Percentiles rank a stretch among this genome's conserved stretches.
Evolutionary conservation across 2,329 filamentous ascomycete species (phyloP).

Genomic region (Fusarium haematococcum): DNA sequence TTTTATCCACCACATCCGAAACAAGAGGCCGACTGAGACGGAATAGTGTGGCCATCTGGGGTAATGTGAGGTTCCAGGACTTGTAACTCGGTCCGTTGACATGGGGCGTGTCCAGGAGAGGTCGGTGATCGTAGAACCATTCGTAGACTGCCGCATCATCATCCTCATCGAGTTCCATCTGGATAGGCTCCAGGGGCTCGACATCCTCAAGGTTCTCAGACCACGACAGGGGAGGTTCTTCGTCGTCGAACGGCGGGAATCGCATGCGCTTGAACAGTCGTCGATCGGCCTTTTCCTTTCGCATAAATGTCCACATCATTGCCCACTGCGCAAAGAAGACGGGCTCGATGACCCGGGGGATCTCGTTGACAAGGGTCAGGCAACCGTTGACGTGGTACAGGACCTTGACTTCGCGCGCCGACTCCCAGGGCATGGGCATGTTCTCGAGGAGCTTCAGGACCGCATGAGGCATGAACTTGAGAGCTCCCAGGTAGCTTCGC

Average conservation of each 20-base stretch:
- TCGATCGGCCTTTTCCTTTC: constrained; percentile 95
- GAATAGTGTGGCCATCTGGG: constrained; percentile 96
- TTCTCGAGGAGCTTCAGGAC: constrained; percentile 98
- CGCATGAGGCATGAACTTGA: constrained; percentile 99
- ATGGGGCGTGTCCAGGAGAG: constrained; percentile 89
- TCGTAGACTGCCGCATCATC: constrained; percentile 93
- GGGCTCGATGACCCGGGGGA: constrained; percentile 94
- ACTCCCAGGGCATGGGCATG: constrained; percentile 99
- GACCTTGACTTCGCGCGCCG: constrained; percentile 94
- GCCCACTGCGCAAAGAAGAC: constrained; percentile 99
- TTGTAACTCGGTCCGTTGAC: constrained; percentile 98
- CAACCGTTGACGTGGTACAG: constrained; percentile 99
- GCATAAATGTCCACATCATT: constrained; percentile 99
- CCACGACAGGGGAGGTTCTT: constrained; percentile 97
- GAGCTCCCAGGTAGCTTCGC: constrained; percentile 93
- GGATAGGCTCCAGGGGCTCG: constrained; percentile 95
- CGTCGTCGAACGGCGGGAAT: constrained; percentile 98
- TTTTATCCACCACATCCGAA: constrained; percentile 93
- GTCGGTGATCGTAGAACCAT: constrained; percentile 97
- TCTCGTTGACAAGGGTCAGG: constrained; percentile 95
- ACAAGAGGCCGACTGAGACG: constrained; percentile 90
- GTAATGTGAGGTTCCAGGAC: constrained; percentile 90
- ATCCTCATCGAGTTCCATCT: constrained; percentile 96
- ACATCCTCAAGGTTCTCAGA: constrained; percentile 99
- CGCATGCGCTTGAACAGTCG: constrained; percentile 98